Percentiles rank a stretch among this genome's conserved stretches.
These are phyloP conservation scores for Fistulinella staudtii DNA, from an alignment of 1,284 basidiomycete genomes.

Conservation along the genomic window DNA sequence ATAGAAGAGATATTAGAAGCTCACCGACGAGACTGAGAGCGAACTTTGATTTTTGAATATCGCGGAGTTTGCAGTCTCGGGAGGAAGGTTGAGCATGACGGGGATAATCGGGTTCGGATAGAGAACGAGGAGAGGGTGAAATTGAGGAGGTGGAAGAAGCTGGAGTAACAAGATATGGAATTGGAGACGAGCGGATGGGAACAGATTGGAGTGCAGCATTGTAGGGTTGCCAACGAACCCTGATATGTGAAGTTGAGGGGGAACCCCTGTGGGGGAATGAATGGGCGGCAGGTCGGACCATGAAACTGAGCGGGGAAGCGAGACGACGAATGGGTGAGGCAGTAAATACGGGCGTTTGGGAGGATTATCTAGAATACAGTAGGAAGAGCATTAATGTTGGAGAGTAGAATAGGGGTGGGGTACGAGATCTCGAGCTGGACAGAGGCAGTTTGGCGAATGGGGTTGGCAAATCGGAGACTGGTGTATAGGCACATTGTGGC, in stretches of 20 bases:
- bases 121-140: conserved; percentile 35
- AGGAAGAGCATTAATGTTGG: conserved; percentile 33
- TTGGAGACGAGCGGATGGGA: conserved; percentile 39
- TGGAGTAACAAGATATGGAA: conserved; percentile 56
- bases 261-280: conserved; percentile 65
- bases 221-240: conserved; percentile 76
- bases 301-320: conserved; percentile 22
- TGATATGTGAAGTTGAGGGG: conserved; percentile 41
- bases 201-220: conserved; percentile 28
- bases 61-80: conserved; percentile 40
- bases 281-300: conserved; percentile 57
- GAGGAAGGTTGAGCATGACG: conserved; percentile 28
- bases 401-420: conserved; percentile 14
- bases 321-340: conserved; percentile 15
- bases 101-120: conserved; percentile 38
- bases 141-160: conserved; percentile 34
- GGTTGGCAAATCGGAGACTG: conserved; percentile 26
- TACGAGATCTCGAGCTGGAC: conserved; percentile 16
- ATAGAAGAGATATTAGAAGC: conserved; percentile 27
- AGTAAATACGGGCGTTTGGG: conserved; percentile 20
- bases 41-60: conserved; percentile 59
- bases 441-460: conserved; percentile 18
- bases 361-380: conserved; percentile 36
- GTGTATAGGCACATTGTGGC: conserved; percentile 38
- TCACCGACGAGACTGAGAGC: conserved; percentile 64